Percentiles rank a stretch among this genome's conserved stretches.
These are phyloP conservation scores for Phytophthora aleatoria DNA, from an alignment of 352 stramenopile genomes.

Conservation along the genomic window DNA sequence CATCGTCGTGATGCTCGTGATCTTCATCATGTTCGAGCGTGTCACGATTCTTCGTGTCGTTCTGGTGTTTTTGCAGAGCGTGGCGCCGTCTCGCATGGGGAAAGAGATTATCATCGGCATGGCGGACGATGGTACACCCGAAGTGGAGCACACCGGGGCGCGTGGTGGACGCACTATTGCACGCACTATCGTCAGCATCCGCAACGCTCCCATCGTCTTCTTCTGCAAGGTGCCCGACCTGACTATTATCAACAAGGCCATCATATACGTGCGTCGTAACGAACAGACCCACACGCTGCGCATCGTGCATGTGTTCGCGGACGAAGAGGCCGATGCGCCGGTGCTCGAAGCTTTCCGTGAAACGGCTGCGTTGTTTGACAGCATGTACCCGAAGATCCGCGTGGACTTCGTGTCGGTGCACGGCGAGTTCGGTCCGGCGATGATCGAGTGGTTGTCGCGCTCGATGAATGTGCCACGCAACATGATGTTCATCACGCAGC, in stretches of 20 bases:
- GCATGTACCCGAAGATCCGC: conserved; percentile 85
- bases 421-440: conserved; percentile 60
- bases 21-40: conserved; percentile 87
- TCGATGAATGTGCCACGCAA: conserved; percentile 75
- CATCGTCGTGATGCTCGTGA: conserved; percentile 64
- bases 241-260: conserved; percentile 94
- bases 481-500: conserved; percentile 92
- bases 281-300: conserved; percentile 90
- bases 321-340: conserved; percentile 15
- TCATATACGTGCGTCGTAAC: conserved; percentile 94
- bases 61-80: conserved; percentile 62
- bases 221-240: conserved; percentile 93
- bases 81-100: conserved; percentile 51
- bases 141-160: conserved; percentile 62
- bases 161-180: conserved; percentile 83
- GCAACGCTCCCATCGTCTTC: conserved; percentile 91
- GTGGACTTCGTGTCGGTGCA: conserved; percentile 74
- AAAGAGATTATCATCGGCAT: conserved; percentile 11
- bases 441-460: conserved; percentile 75
- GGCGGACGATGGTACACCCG: neutral
- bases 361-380: conserved; percentile 71
- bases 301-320: conserved; percentile 77
- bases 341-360: conserved; percentile 29
- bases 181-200: conserved; percentile 77
- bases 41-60: conserved; percentile 78